A percentile compares a stretch with the other conserved stretches of the same genome.
Evolutionary conservation across 106 monocot species (phyloP).

Genomic region (Dioscorea alata): DNA sequence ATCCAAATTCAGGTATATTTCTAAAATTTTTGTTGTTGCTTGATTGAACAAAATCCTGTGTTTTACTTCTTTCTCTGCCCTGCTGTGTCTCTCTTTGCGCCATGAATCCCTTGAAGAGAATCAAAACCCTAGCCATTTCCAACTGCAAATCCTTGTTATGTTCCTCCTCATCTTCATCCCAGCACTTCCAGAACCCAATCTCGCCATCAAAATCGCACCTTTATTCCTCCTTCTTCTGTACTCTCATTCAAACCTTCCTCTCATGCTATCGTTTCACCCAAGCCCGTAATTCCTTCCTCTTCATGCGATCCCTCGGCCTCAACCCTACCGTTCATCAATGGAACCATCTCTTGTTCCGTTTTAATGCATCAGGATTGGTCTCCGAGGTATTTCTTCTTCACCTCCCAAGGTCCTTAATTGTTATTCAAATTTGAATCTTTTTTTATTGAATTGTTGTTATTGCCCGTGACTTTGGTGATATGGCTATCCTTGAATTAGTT

Average conservation of each 20-base stretch:
- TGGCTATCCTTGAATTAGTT: too few relatives aligned
- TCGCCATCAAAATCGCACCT: slow-evolving; percentile 58
- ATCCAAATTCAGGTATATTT: too few relatives aligned
- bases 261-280: slow-evolving; percentile 39
- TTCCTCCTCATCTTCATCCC: not conserved
- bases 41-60: too few relatives aligned
- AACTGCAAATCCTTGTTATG: not conserved
- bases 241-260: slow-evolving; percentile 51
- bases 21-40: too few relatives aligned
- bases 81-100: not conserved
- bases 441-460: too few relatives aligned
- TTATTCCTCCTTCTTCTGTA: slow-evolving; percentile 68
- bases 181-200: not conserved
- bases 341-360: slow-evolving; percentile 54
- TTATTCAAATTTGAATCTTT: too few relatives aligned
- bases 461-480: too few relatives aligned
- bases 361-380: slow-evolving; percentile 64
- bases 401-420: too few relatives aligned
- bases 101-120: slow-evolving; percentile 14
- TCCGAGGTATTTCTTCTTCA: slow-evolving; percentile 14
- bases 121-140: slow-evolving; percentile 7
- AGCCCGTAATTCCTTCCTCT: slow-evolving; percentile 38
- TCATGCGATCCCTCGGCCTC: slow-evolving; percentile 52
- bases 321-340: slow-evolving; percentile 43
- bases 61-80: too few relatives aligned